Percentiles rank a stretch among this genome's conserved stretches.
These are phyloP conservation scores for Trypanosomatidae sp. DNA, from an alignment of 208 protist genomes.

Conservation along the genomic window DNA sequence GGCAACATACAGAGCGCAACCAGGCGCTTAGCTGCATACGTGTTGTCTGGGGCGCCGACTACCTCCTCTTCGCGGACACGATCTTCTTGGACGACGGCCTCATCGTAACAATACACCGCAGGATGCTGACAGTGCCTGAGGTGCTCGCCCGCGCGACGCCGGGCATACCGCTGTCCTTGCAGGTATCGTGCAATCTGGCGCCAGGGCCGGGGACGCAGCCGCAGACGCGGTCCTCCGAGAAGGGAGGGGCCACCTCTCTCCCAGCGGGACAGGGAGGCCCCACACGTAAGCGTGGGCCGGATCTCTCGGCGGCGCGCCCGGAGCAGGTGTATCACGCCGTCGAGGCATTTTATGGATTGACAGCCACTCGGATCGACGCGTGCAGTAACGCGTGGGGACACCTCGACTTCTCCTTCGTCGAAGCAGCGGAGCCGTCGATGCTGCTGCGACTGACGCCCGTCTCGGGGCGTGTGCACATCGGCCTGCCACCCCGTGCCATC, in stretches of 20 bases:
- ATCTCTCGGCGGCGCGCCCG: conserved; percentile 3
- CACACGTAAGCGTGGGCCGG: background rate
- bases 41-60: conserved; percentile 62
- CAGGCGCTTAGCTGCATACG: conserved; percentile 73
- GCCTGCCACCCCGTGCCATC: conserved; percentile 24
- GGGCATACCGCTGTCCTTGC: background rate
- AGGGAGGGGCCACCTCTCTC: background rate
- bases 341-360: conserved; percentile 47
- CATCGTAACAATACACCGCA: conserved; percentile 77
- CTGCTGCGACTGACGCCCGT: conserved; percentile 48
- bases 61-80: conserved; percentile 70
- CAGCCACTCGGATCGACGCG: conserved; percentile 41
- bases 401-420: conserved; percentile 62
- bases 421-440: conserved; percentile 32
- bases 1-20: conserved; percentile 81
- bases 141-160: conserved; percentile 44
- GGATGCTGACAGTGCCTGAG: conserved; percentile 62
- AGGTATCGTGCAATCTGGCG: background rate
- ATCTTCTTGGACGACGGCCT: conserved; percentile 80
- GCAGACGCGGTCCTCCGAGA: conserved; percentile 14
- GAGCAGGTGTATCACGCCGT: conserved; percentile 38
- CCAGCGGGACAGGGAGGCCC: background rate
- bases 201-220: background rate
- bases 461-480: conserved; percentile 45
- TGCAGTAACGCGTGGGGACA: conserved; percentile 34